Evolutionary conservation across 768 basidiomycete species (phyloP), one percentile per base, ranked within the genome.

Genomic region (Scleroderma citrinum): DNA sequence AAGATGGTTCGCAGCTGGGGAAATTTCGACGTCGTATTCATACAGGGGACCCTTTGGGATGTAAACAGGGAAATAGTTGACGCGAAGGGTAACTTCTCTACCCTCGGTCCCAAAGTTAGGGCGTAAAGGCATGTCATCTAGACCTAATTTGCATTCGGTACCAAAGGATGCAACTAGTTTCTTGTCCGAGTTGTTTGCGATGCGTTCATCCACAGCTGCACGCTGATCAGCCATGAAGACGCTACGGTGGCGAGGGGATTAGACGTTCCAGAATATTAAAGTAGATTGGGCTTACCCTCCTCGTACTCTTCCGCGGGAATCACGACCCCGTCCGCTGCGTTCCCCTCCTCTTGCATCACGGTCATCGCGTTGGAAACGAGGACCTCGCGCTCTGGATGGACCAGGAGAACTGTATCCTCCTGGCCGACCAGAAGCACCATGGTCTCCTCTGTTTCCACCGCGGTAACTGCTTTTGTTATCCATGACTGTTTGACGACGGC

Each of bases 141-240:
- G 59, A 20, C 48, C 38, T 7, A 71, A 44, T 3, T 49, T 47
- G 13, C 56, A 53, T 5, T 35, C 3, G 12, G 34, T 3, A 35
- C 34, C 3, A 35, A 76, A 58, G 1, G 50, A 49, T 8, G 57
- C 55, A 8, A 78, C 62, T 30, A 71, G 62, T 20, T 61, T 59
- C 51, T 68, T 64, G 58, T 76, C 71, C 2, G 70, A 71, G 36
- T 49, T 58, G 54, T 72, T 69, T 56, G 56, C 19, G 70, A 62
- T 50, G 69, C 87, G 87, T 45, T 74, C 67, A 51, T 80, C 74
- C 40, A 89, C 59, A n/a, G 74, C 70, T 52, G 53, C 77, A 67
- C 64, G 59, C 55, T 54, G 56, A 46, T 56, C 60, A 31, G 62
- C 61, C 42, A 64, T 64, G 58, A 74, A 77, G 16, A 71, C 60